phyloP scores from a whole-genome alignment of 257 asterid genomes.

The Solanum clarkiae region DNA sequence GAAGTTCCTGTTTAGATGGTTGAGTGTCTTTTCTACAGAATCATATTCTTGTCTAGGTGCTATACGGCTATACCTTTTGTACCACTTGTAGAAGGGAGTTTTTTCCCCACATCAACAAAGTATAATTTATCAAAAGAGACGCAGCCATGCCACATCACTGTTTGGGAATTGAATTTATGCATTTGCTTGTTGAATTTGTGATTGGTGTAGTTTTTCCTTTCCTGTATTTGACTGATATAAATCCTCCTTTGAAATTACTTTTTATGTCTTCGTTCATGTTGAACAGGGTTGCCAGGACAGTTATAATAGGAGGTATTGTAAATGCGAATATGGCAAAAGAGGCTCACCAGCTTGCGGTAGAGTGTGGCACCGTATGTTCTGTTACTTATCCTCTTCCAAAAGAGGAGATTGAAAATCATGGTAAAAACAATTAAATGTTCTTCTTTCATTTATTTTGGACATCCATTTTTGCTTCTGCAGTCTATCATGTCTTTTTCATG shows the following conservation, averaged over 20 bases:
- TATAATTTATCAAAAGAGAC: not conserved
- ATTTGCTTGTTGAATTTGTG: not conserved
- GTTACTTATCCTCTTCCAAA: conserved; percentile 73
- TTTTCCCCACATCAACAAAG: not conserved
- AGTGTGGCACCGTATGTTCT: conserved; percentile 54
- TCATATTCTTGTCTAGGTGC: not conserved
- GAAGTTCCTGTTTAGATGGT: not conserved
- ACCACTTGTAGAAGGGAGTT: not conserved
- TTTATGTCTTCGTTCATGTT: conserved; percentile 1
- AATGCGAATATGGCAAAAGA: conserved; percentile 64
- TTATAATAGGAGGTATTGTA: conserved; percentile 75
- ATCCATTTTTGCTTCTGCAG: not conserved
- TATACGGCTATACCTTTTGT: not conserved
- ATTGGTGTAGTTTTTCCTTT: not conserved
- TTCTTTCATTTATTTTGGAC: not conserved
- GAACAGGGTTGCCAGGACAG: conserved; percentile 88
- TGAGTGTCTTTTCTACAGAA: not conserved
- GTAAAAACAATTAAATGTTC: conserved; percentile 24
- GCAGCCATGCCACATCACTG: not conserved
- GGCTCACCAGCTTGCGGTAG: conserved; percentile 55
- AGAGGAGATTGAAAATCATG: conserved; percentile 62
- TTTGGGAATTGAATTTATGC: not conserved
- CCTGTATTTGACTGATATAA: not conserved
- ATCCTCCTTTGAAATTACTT: not conserved
- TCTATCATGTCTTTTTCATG: not conserved